Evolutionary conservation across 2,329 filamentous ascomycete species (phyloP).

Genomic region (Sporothrix variecibatus): DNA sequence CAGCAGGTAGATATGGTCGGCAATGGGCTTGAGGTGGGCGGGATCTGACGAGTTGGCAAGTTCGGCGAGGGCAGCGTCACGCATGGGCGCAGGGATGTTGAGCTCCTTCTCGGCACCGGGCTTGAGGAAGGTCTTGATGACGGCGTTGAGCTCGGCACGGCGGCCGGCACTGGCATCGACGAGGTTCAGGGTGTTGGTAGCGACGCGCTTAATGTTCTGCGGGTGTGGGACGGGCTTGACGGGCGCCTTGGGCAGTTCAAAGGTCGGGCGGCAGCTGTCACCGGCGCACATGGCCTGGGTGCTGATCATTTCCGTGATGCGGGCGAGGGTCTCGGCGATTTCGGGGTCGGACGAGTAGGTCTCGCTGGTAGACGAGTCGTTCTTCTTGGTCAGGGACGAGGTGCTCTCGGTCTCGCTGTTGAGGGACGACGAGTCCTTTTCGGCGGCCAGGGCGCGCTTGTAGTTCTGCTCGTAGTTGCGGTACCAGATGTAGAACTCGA

Average conservation of each 20-base stretch:
- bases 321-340: constrained; percentile 37
- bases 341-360: constrained; percentile 37
- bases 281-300: constrained; percentile 35
- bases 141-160: constrained; percentile 41
- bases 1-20: constrained; percentile 50
- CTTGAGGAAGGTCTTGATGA: constrained; percentile 45
- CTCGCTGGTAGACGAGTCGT: constrained; percentile 27
- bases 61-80: constrained; percentile 42
- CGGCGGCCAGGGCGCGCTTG: constrained; percentile 21
- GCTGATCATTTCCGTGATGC: constrained; percentile 38
- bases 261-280: constrained; percentile 27
- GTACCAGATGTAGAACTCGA: constrained; percentile 54
- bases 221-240: neutral
- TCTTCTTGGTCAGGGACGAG: constrained; percentile 33
- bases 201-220: neutral
- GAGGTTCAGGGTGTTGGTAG: constrained; percentile 28
- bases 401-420: constrained; percentile 36
- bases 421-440: constrained; percentile 36
- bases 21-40: constrained; percentile 44
- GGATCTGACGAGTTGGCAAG: constrained; percentile 44
- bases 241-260: constrained; percentile 26
- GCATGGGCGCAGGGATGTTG: constrained; percentile 49
- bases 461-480: constrained; percentile 46
- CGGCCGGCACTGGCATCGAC: constrained; percentile 31
- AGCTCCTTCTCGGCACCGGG: constrained; percentile 49